A percentile compares a stretch with the other conserved stretches of the same genome.
Evolutionary conservation across 2,329 filamentous ascomycete species (phyloP).

Genomic region (Escovopsis weberi): DNA sequence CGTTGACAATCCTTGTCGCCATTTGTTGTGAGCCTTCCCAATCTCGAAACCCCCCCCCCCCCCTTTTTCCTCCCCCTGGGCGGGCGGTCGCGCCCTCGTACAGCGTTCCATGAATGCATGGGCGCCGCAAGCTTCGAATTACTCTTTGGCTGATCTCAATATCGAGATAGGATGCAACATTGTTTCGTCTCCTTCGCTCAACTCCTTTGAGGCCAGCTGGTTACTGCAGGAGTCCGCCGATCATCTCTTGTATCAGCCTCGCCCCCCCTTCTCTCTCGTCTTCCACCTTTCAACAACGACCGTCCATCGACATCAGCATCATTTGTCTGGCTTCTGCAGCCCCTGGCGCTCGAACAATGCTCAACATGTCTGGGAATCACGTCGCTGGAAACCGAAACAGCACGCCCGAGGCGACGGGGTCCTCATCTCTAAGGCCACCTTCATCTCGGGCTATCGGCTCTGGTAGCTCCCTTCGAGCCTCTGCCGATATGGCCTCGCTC

Average conservation of each 20-base stretch:
- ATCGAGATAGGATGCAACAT: slow-evolving; percentile 19
- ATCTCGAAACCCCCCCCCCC: not conserved
- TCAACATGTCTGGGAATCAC: slow-evolving; percentile 54
- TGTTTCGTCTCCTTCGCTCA: slow-evolving; percentile 15
- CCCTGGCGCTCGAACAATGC: slow-evolving; percentile 23
- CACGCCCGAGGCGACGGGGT: slow-evolving; percentile 79
- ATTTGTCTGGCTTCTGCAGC: slow-evolving; percentile 3
- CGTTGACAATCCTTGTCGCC: slow-evolving; percentile 14
- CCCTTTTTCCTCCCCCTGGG: not conserved
- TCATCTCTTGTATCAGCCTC: slow-evolving; percentile 14
- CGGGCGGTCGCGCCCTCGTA: no score
- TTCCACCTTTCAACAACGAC: slow-evolving; percentile 2
- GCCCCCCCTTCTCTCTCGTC: not conserved
- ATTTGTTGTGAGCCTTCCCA: slow-evolving; percentile 13
- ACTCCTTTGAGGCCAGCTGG: slow-evolving; percentile 73
- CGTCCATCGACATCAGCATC: not conserved
- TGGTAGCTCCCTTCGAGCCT: slow-evolving; percentile 79
- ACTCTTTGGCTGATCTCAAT: not conserved
- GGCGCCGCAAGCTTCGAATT: slow-evolving; percentile 3
- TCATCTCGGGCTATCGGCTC: slow-evolving; percentile 62
- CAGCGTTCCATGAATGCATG: not conserved
- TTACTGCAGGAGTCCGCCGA: slow-evolving; percentile 55
- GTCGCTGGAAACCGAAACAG: slow-evolving; percentile 82
- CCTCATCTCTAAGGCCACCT: slow-evolving; percentile 70
- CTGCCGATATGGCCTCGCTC: slow-evolving; percentile 87